A percentile compares a stretch with the other conserved stretches of the same genome.
Evolutionary conservation across 164 flowering plant species (phyloP).

Genomic region (Umbilicus rupestris): DNA sequence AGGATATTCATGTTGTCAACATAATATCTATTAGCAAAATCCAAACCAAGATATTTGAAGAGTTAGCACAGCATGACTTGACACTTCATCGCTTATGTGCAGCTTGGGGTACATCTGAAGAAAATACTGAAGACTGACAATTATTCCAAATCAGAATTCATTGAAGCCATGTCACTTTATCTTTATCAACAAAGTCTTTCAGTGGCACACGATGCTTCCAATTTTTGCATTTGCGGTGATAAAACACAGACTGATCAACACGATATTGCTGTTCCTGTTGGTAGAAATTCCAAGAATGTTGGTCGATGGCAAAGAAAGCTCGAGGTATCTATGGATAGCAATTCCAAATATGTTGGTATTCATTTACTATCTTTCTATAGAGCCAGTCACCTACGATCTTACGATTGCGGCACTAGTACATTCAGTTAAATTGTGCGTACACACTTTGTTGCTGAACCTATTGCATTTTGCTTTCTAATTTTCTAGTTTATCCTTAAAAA

Average conservation of each 20-base stretch:
- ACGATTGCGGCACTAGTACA: too few relatives aligned
- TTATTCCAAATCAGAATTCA: constrained; percentile 39
- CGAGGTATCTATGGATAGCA: constrained; percentile 31
- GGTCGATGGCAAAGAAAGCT: constrained; percentile 45
- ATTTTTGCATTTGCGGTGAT: constrained; percentile 52
- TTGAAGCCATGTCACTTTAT: constrained; percentile 47
- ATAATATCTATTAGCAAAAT: not conserved
- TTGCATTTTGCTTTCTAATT: not conserved
- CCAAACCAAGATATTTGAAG: not conserved
- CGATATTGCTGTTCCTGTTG: constrained; percentile 8
- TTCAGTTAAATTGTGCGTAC: not conserved
- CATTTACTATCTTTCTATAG: not conserved
- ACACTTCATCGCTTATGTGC: constrained; percentile 13
- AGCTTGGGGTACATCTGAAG: constrained; percentile 61
- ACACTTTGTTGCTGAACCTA: not conserved
- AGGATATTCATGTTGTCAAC: not conserved
- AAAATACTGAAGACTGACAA: constrained; percentile 35
- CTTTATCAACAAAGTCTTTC: constrained; percentile 31
- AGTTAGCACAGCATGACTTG: not conserved
- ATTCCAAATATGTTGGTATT: too few relatives aligned
- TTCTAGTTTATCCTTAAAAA: not conserved
- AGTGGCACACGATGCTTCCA: constrained; percentile 36
- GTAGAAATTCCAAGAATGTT: constrained; percentile 22
- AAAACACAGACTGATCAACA: constrained; percentile 16
- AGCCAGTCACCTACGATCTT: not conserved